Conservation (phyloP, 148 eudicot species). For the Linanthus parryae region DNA sequence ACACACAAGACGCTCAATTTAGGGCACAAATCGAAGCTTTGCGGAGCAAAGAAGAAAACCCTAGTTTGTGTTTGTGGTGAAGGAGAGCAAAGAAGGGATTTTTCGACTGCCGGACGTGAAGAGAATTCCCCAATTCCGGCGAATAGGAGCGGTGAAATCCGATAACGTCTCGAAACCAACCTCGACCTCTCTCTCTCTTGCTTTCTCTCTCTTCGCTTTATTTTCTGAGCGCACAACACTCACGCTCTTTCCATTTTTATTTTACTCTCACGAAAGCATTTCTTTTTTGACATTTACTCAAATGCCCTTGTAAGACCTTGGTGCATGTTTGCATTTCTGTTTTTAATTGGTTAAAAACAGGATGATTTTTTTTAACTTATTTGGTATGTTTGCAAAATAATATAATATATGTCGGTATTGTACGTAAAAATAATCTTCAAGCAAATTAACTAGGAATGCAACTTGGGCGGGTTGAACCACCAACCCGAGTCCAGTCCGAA, state of each 20-base stretch:
- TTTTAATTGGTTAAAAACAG: background rate
- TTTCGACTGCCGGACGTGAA: slow-evolving; percentile 48
- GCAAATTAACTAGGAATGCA: too few species aligned
- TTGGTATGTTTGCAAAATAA: too few species aligned
- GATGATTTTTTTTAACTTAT: too few species aligned
- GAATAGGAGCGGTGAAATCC: slow-evolving; percentile 49
- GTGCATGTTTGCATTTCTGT: background rate
- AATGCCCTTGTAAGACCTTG: slow-evolving; percentile 5
- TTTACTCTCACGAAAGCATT: slow-evolving; percentile 14
- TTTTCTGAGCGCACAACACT: slow-evolving; percentile 41
- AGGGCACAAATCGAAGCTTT: background rate
- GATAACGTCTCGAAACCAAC: slow-evolving; percentile 39
- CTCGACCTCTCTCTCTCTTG: slow-evolving; percentile 22
- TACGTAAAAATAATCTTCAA: too few species aligned
- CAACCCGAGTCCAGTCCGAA: too few species aligned
- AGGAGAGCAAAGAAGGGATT: background rate
- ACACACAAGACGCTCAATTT: background rate
- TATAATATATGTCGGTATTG: too few species aligned
- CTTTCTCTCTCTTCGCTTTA: slow-evolving; percentile 21
- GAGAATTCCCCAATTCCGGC: slow-evolving; percentile 45
- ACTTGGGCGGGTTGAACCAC: too few species aligned
- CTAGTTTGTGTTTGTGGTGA: slow-evolving; percentile 8
- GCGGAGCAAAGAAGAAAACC: background rate
- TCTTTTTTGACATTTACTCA: background rate
- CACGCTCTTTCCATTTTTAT: slow-evolving; percentile 32